A percentile compares a stretch with the other conserved stretches of the same genome.
Evolutionary conservation across 495 filamentous ascomycete genomes (phyloP).

Genomic region (Aspergillus cristatus): DNA sequence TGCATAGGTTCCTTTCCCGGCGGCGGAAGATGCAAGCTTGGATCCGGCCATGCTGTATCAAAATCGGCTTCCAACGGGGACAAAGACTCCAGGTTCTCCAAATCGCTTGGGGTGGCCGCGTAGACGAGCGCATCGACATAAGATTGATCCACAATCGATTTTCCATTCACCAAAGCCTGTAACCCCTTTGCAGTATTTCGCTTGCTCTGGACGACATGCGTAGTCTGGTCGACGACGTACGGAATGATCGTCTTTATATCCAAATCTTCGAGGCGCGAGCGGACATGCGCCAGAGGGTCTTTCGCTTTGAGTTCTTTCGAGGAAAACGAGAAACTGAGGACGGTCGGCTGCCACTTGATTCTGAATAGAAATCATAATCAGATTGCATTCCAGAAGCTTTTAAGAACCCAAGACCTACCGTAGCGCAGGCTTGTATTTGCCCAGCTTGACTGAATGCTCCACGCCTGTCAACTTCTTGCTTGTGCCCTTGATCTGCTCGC

Average conservation of each 20-base stretch:
- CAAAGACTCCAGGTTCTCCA: constrained; percentile 41
- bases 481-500: constrained; percentile 51
- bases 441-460: constrained; percentile 59
- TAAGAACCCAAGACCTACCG: constrained; percentile 28
- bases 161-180: constrained; percentile 79
- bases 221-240: constrained; percentile 62
- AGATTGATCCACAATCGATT: constrained; percentile 66
- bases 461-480: constrained; percentile 41
- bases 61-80: constrained; percentile 78
- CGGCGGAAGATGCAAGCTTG: constrained; percentile 60
- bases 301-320: constrained; percentile 62
- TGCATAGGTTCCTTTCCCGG: constrained; percentile 63
- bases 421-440: constrained; percentile 47
- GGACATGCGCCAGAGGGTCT: constrained; percentile 52
- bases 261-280: constrained; percentile 60
- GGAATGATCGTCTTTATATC: constrained; percentile 77
- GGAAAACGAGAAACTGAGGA: constrained; percentile 75
- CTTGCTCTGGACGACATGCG: constrained; percentile 82
- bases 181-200: constrained; percentile 80
- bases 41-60: constrained; percentile 69
- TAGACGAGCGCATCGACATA: constrained; percentile 68
- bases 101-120: constrained; percentile 47
- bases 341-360: constrained; percentile 71
- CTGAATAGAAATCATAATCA: constrained; percentile 26
- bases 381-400: not conserved